Conservation (phyloP, 2,329 filamentous ascomycete genomes). For the Diplodia scrobiculata region DNA sequence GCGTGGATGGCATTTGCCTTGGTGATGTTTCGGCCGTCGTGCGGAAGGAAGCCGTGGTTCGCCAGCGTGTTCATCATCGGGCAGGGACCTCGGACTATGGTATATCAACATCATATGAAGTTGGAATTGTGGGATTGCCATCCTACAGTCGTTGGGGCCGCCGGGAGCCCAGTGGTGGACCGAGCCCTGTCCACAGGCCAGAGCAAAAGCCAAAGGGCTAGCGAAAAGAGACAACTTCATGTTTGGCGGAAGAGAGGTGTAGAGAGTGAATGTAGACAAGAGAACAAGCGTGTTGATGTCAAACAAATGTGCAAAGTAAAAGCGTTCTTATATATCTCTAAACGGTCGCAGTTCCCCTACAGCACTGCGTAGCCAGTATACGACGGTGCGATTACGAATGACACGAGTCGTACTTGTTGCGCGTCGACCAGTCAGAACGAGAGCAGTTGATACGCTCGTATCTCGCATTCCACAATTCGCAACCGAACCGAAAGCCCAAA, state of each 20-base stretch:
- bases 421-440: not conserved
- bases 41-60: constrained; percentile 56
- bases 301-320: not conserved
- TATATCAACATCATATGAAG: not conserved
- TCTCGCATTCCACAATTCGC: not conserved
- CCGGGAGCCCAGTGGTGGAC: not conserved
- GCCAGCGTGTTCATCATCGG: constrained; percentile 58
- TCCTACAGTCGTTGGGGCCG: constrained; percentile 23
- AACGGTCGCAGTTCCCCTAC: not conserved
- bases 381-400: not conserved
- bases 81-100: constrained; percentile 45
- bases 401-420: not conserved
- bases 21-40: constrained; percentile 50
- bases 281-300: not conserved
- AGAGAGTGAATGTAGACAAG: not conserved
- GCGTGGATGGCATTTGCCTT: constrained; percentile 45
- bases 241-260: not conserved
- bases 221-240: not conserved
- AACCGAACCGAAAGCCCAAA: not conserved
- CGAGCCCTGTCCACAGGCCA: constrained; percentile 1
- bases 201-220: not conserved
- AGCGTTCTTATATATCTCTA: not conserved
- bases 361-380: not conserved
- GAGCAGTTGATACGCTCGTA: not conserved
- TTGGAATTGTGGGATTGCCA: not conserved